Percentiles rank a stretch among this genome's conserved stretches.
Conservation (phyloP, 306 rosid species). For the Coriaria nepalensis region DNA sequence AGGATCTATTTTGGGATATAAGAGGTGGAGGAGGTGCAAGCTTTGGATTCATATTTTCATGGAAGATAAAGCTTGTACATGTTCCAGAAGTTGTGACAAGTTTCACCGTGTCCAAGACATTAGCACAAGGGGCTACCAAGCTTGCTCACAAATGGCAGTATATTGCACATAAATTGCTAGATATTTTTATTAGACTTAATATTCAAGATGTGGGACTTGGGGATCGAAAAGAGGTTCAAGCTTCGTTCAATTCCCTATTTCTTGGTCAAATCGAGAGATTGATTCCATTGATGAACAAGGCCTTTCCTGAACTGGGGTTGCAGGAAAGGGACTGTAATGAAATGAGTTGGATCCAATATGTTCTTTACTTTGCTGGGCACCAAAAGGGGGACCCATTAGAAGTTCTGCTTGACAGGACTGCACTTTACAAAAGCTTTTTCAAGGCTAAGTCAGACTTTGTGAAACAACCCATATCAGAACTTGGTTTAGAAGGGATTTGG, state of each 20-base stretch:
- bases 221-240: conserved; percentile 26
- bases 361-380: conserved; percentile 53
- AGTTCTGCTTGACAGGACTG: conserved; percentile 47
- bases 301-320: conserved; percentile 63
- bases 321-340: conserved; percentile 35
- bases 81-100: conserved; percentile 65
- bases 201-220: conserved; percentile 20
- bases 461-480: conserved; percentile 43
- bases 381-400: conserved; percentile 45
- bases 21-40: conserved; percentile 92
- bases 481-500: conserved; percentile 59
- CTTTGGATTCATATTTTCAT: conserved; percentile 68
- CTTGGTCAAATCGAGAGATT: conserved; percentile 43
- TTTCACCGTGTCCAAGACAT: conserved; percentile 37
- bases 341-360: conserved; percentile 68
- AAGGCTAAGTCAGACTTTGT: conserved; percentile 83
- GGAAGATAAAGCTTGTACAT: conserved; percentile 70
- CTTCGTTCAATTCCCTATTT: conserved; percentile 47
- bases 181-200: conserved; percentile 48
- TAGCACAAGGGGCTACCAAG: conserved; percentile 52
- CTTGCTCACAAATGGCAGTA: conserved; percentile 51
- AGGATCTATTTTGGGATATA: conserved; percentile 78
- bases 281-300: conserved; percentile 30
- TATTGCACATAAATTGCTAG: conserved; percentile 42
- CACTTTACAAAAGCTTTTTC: conserved; percentile 60